A percentile compares a stretch with the other conserved stretches of the same genome.
phyloP scores from a whole-genome alignment of 176 grass and related monocot species.

The Oryza australiensis region DNA sequence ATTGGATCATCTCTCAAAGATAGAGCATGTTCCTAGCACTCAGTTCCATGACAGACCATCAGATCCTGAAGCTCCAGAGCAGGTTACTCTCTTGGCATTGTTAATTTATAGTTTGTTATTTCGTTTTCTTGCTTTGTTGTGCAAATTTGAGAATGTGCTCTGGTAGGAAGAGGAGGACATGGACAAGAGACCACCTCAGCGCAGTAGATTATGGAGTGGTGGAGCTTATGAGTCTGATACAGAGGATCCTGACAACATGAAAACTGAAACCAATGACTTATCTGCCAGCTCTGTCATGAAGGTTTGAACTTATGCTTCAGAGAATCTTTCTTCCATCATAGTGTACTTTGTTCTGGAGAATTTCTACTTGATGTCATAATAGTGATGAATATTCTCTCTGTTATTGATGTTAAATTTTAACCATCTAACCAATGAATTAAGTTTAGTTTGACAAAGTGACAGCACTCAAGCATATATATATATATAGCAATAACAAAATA shows the following conservation, averaged over 20 bases:
- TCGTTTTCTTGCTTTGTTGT: slow-evolving; percentile 30
- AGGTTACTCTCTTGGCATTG: slow-evolving; percentile 47
- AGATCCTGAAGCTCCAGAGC: slow-evolving; percentile 66
- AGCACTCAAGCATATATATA: slow-evolving; percentile 1
- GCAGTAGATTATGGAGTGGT: slow-evolving; percentile 70
- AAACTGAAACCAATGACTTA: slow-evolving; percentile 28
- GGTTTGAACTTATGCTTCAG: slow-evolving; percentile 35
- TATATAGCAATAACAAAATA: neutral
- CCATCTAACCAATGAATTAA: neutral
- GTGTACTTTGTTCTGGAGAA: slow-evolving; percentile 11
- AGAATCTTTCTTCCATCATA: neutral
- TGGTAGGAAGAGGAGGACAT: slow-evolving; percentile 67
- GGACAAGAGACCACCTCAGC: slow-evolving; percentile 62
- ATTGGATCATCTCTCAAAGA: slow-evolving; percentile 64
- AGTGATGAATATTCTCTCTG: neutral
- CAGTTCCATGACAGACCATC: slow-evolving; percentile 78
- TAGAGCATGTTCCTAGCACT: slow-evolving; percentile 78
- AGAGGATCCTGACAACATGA: slow-evolving; percentile 55
- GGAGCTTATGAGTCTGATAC: slow-evolving; percentile 75
- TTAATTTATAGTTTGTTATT: slow-evolving; percentile 4
- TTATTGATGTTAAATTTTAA: slow-evolving; percentile 11
- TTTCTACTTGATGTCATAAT: slow-evolving; percentile 1
- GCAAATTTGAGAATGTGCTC: slow-evolving; percentile 30
- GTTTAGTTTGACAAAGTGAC: neutral
- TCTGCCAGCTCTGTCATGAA: slow-evolving; percentile 38